Base-by-base conservation (phyloP, 352 stramenopile species). In the Vaucheria bursata region DNA sequence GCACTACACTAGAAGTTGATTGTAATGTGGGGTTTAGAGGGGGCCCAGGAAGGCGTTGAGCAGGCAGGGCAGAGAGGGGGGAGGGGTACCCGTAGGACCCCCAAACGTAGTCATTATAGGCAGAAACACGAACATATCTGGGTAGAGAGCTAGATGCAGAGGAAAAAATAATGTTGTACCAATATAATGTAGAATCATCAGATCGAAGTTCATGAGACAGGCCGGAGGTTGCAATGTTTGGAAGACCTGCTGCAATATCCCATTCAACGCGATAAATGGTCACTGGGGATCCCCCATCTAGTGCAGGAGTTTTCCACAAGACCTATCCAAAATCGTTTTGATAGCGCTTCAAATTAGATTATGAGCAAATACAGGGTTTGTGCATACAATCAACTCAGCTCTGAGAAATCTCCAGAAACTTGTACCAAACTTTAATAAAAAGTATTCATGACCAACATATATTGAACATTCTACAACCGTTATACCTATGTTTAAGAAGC, bases 191-290 rank as follows among this genome's bases (percentile, higher is more conserved):
- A 38, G 29, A 40, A 2, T 85, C 75, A 32, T 33, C 49, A 1
- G 82, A 67, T 5, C 90, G 82, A 3, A 85, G 84, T n/a, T 85
- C 79, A 52, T 85, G 79, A 65, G 91, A 85, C 73, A 91, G 94
- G 4, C 87, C 90, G 4, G 89, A 88, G 34, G 86, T 90, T 1
- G 81, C 78, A 0, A 93, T 87, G 75, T 92, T 93, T 3, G 71
- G 49, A 72, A 97, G 96, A 0, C 83, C 80, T 1, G 53, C 75
- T 8, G 71, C 80, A 2, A 85, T 90, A 77, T 97, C 93, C 94
- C 93, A 98, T 85, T 98, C 88, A 50, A 98, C 85, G 37, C 80
- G 79, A 83, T 97, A 98, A 40, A 88, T 90, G 3, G 85, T 84
- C 39, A 98, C 88, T 0, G 70, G 12, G 5, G 87, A 84, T 0